Conservation (phyloP, 148 eudicot species). For the Cornus florida region DNA sequence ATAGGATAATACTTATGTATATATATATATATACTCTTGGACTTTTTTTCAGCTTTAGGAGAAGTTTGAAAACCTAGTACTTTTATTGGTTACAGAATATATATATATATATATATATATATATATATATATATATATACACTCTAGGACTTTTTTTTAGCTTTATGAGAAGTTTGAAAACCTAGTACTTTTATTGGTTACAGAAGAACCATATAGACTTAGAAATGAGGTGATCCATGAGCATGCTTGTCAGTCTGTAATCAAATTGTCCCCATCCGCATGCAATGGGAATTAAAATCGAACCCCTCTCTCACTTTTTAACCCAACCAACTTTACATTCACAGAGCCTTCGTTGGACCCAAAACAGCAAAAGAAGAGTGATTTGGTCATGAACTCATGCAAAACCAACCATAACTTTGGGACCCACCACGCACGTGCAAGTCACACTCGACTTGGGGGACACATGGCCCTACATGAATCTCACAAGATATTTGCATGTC, state of each 20-base stretch:
- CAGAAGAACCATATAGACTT: neutral
- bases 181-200: neutral
- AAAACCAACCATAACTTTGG: neutral
- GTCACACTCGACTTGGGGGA: neutral
- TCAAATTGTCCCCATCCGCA: neutral
- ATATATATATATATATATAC: too few relatives aligned
- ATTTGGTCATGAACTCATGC: too few relatives aligned
- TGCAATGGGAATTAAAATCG: neutral
- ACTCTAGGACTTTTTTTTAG: too few relatives aligned
- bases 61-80: too few relatives aligned
- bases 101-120: too few relatives aligned
- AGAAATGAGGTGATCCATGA: neutral
- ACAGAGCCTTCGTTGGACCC: neutral
- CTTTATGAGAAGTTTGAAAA: too few relatives aligned
- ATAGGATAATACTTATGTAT: too few relatives aligned
- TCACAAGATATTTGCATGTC: neutral
- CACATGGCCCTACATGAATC: neutral
- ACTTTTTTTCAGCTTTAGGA: too few relatives aligned
- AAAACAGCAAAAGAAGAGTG: too few relatives aligned
- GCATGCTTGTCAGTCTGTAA: neutral
- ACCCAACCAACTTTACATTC: too few relatives aligned
- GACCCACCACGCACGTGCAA: neutral
- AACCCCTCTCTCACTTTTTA: neutral
- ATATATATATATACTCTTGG: too few relatives aligned
- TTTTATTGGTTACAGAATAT: too few relatives aligned